phyloP scores from a whole-genome alignment of 768 basidiomycete species.

The Leccinellum luteum region DNA sequence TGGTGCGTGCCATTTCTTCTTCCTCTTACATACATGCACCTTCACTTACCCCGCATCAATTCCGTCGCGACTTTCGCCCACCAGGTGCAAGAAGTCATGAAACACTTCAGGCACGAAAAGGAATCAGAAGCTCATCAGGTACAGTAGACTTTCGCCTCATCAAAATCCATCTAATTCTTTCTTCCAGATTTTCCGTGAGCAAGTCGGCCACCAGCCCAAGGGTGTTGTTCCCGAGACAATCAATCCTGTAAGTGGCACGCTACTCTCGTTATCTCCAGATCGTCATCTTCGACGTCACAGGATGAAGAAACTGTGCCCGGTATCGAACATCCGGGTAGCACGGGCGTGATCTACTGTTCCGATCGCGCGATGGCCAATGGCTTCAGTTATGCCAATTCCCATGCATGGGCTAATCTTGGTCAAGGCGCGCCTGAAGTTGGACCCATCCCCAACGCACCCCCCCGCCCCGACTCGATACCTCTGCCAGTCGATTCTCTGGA shows the following conservation, averaged over 20 bases:
- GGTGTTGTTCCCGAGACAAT: conserved; percentile 64
- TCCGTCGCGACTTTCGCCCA: conserved; percentile 36
- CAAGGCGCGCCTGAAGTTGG: conserved; percentile 92
- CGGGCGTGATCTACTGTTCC: conserved; percentile 80
- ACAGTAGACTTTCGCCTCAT: conserved; percentile 27
- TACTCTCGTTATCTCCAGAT: not conserved
- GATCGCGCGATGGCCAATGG: conserved; percentile 96
- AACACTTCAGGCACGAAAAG: conserved; percentile 67
- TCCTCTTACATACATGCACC: conserved; percentile 10
- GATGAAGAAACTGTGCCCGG: conserved; percentile 91
- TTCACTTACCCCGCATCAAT: conserved; percentile 28
- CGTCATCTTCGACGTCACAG: conserved; percentile 30
- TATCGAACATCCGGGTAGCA: conserved; percentile 71
- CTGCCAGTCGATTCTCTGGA: conserved; percentile 73
- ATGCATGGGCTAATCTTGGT: conserved; percentile 88
- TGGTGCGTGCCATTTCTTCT: conserved; percentile 31
- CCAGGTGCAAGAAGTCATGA: conserved; percentile 70
- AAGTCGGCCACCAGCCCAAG: conserved; percentile 67
- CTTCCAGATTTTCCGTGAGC: conserved; percentile 69
- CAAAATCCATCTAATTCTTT: conserved; percentile 1
- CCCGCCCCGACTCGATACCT: conserved; percentile 62
- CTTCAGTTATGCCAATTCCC: conserved; percentile 72
- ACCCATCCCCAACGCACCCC: conserved; percentile 69
- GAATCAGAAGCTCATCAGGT: conserved; percentile 90
- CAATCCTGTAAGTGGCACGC: conserved; percentile 52